Evolutionary conservation across 495 filamentous ascomycete genomes (phyloP), one percentile per base, ranked within the genome.

Genomic region (Daldinia caldariorum): DNA sequence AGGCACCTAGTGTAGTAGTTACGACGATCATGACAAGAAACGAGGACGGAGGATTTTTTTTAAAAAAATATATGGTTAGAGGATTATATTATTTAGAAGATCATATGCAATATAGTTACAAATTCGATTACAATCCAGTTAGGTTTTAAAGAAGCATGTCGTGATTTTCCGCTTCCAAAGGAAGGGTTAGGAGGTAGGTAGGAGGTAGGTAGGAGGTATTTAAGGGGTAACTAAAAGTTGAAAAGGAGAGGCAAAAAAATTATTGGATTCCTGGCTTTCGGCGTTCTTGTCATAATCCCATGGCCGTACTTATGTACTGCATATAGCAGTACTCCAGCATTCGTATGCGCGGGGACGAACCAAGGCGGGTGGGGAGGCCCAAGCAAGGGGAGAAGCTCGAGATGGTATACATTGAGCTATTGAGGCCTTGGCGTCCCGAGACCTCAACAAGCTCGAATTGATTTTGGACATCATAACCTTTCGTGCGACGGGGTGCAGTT

Each of bases 61-160:
- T 26, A n/a, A n/a, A n/a, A n/a, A n/a, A n/a, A n/a, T 32, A 32
- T 32, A 22, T 7, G 0, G 1, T 35, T 53, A 58, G 34, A 14
- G 37, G 41, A 61, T 57, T 58, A 68, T 60, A 66, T 54, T 62
- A 32, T 55, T 47, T 45, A 38, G 31, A 38, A 22, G 8, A 22
- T 35, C 2, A 35, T 35, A 35, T 35, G 1, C 55, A 20, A 20
- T 53, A 53, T 32, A 47, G 7, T 47, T 53, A 31, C 26, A 53
- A 32, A 31, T 32, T 32, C 49, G 49, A 53, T 53, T 53, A 32
- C 29, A 32, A 53, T n/a, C 49, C 22, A 43, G 50, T 13, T 56
- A 13, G 16, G 12, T 3, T 3, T 26, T 1, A 26, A 26, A 12
- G 4, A 47, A 47, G 3, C 43, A 47, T 47, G 43, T 16, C 16